phyloP scores from a whole-genome alignment of 2,329 filamentous ascomycete species.

The Colletotrichum sp. region DNA sequence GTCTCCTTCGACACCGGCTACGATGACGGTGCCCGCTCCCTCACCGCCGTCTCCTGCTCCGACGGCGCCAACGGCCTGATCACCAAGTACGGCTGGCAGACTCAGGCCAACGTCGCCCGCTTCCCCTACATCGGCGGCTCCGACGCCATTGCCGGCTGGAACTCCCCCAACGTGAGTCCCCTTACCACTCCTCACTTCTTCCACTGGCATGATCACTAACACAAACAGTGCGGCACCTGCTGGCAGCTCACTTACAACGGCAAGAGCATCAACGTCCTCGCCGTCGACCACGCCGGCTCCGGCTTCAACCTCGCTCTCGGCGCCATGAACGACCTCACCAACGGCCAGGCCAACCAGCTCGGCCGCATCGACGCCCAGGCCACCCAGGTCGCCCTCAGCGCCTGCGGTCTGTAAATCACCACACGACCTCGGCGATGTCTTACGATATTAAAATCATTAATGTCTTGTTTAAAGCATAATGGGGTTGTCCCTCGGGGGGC shows the following conservation, averaged over 20 bases:
- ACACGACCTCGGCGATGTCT: not conserved
- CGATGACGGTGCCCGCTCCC: slow-evolving; percentile 61
- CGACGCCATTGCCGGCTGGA: slow-evolving; percentile 58
- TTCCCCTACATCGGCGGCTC: slow-evolving; percentile 64
- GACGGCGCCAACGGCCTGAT: slow-evolving; percentile 72
- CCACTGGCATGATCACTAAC: not conserved
- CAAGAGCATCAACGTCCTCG: slow-evolving; percentile 57
- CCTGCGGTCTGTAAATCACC: slow-evolving; percentile 45
- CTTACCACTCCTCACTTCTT: not conserved
- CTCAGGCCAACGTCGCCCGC: slow-evolving; percentile 52
- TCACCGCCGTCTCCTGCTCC: slow-evolving; percentile 68
- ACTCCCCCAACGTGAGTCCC: slow-evolving; percentile 45
- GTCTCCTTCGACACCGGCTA: slow-evolving; percentile 78
- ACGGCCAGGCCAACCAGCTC: slow-evolving; percentile 50
- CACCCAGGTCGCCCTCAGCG: slow-evolving; percentile 43
- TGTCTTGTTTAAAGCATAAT: not conserved
- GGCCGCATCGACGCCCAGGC: slow-evolving; percentile 58
- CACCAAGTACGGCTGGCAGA: slow-evolving; percentile 64
- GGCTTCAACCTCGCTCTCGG: slow-evolving; percentile 63
- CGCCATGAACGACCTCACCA: slow-evolving; percentile 62
- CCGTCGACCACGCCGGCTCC: slow-evolving; percentile 53
- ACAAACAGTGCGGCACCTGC: slow-evolving; percentile 61
- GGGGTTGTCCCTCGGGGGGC: not conserved
- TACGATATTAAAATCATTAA: not conserved
- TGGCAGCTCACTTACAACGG: slow-evolving; percentile 59